Evolutionary conservation across 1,139 yeast species (phyloP), one percentile per base, ranked within the genome.

Genomic region (Spathaspora sp.): DNA sequence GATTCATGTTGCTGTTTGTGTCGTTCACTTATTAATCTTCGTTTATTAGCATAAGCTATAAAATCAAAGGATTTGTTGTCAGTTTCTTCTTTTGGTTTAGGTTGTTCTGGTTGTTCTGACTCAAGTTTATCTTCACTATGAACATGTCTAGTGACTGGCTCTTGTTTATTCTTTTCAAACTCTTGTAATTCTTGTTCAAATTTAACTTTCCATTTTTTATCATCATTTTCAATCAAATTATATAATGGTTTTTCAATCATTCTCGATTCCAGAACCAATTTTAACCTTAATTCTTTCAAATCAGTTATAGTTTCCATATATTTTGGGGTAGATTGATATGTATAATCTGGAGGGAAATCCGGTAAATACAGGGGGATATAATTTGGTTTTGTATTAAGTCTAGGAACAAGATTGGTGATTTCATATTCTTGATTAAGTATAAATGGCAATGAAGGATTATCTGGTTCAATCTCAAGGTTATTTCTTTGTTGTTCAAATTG

Each of bases 261-360:
- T 49, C 89, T 70, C 25, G 95, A 87, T 61, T 91, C 97, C 48
- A 82, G 84, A 3, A 88, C 93, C 45, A 90, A 70, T 56, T 80
- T 79, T 48, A 86, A 78, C 51, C 95, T 71, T 44, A 91, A 74
- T 48, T 79, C 72, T 51, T 86, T 80, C 55, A 91, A 89, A 59
- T 89, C 95, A 0, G 84, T 78, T n/a, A 84, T 67, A 16, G 85
- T 72, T 26, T 80, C 72, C 51, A 82, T 75, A 60, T 74, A 89
- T 50, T 77, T 75, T 0, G 96, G 86, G 0, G 97, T 87, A 44
- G 81, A 77, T 63, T 81, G 83, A 60, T 86, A 91, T 0, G 98
- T 91, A 64, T 90, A 95, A 57, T 89, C 96, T 0, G 98, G 97
- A 1, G 98, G 98, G 34, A 90, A 73, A 18, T 82, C 83, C 0